phyloP scores from a whole-genome alignment of 768 basidiomycete genomes.

The Galerina marginata region DNA sequence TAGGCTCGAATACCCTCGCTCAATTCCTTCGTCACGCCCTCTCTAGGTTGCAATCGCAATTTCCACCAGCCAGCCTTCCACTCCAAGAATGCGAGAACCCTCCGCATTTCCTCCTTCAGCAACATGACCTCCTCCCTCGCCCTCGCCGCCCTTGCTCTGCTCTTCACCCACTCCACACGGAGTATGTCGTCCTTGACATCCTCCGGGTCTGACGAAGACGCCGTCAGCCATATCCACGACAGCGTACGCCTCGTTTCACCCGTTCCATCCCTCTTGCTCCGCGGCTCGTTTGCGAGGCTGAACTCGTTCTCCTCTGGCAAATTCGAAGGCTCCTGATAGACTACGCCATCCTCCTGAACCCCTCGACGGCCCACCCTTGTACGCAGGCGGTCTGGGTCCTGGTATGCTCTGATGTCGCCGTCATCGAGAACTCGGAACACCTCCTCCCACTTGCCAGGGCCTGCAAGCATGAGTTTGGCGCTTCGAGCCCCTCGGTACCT shows the following conservation, averaged over 20 bases:
- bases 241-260: background rate
- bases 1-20: conserved; percentile 13
- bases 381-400: conserved; percentile 4
- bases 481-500: conserved; percentile 13
- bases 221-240: conserved; percentile 6
- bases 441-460: conserved; percentile 15
- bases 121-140: conserved; percentile 22
- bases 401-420: conserved; percentile 17
- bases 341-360: background rate
- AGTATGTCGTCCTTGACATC: background rate
- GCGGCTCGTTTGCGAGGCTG: background rate
- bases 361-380: background rate
- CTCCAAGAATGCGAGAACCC: conserved; percentile 8
- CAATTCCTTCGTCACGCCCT: background rate
- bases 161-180: conserved; percentile 3
- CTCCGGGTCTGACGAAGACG: background rate
- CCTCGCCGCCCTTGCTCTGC: conserved; percentile 14
- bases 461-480: conserved; percentile 2
- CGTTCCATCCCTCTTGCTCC: background rate
- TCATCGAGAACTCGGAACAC: background rate
- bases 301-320: background rate
- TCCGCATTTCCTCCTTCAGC: conserved; percentile 21
- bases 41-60: background rate
- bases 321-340: too few relatives aligned
- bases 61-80: conserved; percentile 20